Conservation (phyloP, 495 filamentous ascomycete species). For the Polyplosphaeria fusca region DNA sequence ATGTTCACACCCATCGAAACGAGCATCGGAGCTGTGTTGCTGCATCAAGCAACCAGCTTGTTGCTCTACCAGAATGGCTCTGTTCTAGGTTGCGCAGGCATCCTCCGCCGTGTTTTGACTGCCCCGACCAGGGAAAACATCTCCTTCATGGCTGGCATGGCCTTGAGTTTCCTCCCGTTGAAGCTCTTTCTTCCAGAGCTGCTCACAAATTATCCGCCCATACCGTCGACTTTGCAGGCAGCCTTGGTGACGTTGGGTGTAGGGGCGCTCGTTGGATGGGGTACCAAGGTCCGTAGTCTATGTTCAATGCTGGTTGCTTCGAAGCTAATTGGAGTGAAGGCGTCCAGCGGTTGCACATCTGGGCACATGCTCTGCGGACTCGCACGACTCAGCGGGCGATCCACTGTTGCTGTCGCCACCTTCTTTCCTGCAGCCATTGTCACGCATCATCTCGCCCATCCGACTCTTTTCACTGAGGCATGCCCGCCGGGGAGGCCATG, state of each 20-base stretch:
- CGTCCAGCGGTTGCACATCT: slow-evolving; percentile 54
- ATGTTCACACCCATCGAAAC: slow-evolving; percentile 63
- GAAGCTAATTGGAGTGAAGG: neutral
- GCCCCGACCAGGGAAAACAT: slow-evolving; percentile 45
- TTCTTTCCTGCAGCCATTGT: slow-evolving; percentile 55
- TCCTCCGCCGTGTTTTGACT: slow-evolving; percentile 45
- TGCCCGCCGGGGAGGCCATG: slow-evolving; percentile 46
- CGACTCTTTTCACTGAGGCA: slow-evolving; percentile 25
- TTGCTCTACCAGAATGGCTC: slow-evolving; percentile 55
- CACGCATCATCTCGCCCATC: slow-evolving; percentile 49
- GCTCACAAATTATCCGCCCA: slow-evolving; percentile 46
- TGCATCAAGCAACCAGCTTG: slow-evolving; percentile 53
- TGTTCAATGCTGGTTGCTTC: too few species aligned
- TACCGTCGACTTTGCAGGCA: slow-evolving; percentile 37
- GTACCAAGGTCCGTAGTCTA: slow-evolving; percentile 49
- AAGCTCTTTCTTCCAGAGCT: slow-evolving; percentile 46
- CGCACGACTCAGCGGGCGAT: slow-evolving; percentile 51
- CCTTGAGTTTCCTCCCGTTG: slow-evolving; percentile 45
- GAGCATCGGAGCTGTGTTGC: slow-evolving; percentile 53
- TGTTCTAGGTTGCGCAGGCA: slow-evolving; percentile 55
- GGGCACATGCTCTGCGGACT: slow-evolving; percentile 62
- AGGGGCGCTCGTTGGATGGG: slow-evolving; percentile 53
- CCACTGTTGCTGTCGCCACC: slow-evolving; percentile 51
- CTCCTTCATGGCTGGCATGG: slow-evolving; percentile 50
- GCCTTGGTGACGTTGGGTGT: slow-evolving; percentile 44